Evolutionary conservation across 108 stramenopile species (phyloP).

Genomic region (Conticribra guillardii): DNA sequence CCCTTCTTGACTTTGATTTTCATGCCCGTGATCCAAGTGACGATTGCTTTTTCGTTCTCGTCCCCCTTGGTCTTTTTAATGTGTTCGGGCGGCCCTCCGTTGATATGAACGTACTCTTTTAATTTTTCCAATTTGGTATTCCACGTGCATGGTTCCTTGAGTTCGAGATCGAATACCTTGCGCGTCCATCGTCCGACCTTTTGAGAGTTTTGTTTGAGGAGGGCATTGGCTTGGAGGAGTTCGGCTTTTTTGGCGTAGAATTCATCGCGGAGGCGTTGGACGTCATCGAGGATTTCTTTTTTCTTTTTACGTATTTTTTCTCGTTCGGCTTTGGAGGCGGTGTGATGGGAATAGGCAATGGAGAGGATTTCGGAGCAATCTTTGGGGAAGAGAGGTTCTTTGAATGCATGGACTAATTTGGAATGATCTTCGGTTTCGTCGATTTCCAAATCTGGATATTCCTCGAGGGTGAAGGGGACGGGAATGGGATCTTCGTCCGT

Average conservation of each 20-base stretch:
- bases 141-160: conserved; percentile 30
- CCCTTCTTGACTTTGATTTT: conserved; percentile 34
- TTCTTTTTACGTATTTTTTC: conserved; percentile 10
- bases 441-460: neutral
- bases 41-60: conserved; percentile 19
- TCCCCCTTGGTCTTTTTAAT: conserved; percentile 4
- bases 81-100: conserved; percentile 24
- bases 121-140: conserved; percentile 36
- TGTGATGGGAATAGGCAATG: conserved; percentile 28
- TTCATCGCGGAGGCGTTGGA: conserved; percentile 14
- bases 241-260: conserved; percentile 29
- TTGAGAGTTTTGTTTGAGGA: conserved; percentile 20
- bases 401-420: conserved; percentile 18
- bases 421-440: neutral
- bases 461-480: neutral
- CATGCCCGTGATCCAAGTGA: conserved; percentile 21
- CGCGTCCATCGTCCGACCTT: conserved; percentile 40
- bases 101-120: conserved; percentile 14
- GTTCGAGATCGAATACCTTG: conserved; percentile 44
- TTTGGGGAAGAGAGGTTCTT: conserved; percentile 18
- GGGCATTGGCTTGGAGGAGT: conserved; percentile 15
- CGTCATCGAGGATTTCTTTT: neutral
- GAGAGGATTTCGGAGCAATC: conserved; percentile 23
- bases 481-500: neutral
- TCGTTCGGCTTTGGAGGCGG: conserved; percentile 15